Percentiles rank a stretch among this genome's conserved stretches.
These are phyloP conservation scores for Nothophoma quercina DNA, from an alignment of 2,329 filamentous ascomycete genomes.

Conservation along the genomic window DNA sequence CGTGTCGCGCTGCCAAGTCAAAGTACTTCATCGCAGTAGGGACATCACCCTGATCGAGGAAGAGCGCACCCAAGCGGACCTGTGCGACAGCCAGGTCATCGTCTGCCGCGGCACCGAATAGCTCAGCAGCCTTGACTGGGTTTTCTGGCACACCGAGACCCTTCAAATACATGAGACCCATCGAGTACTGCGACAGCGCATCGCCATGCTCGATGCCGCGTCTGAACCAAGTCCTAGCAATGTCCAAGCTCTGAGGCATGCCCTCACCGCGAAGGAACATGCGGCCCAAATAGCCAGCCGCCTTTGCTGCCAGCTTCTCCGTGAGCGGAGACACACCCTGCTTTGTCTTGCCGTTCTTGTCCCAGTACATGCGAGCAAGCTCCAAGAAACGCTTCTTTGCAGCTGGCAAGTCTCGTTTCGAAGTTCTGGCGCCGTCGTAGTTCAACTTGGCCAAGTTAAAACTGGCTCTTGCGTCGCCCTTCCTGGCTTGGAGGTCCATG, in stretches of 20 bases:
- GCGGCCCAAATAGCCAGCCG: slow-evolving; percentile 84
- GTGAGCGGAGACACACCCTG: slow-evolving; percentile 73
- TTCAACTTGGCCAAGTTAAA: slow-evolving; percentile 86
- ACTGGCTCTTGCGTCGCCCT: slow-evolving; percentile 86
- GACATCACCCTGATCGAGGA: slow-evolving; percentile 89
- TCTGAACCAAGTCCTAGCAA: slow-evolving; percentile 83
- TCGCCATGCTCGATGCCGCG: slow-evolving; percentile 79
- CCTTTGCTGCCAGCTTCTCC: slow-evolving; percentile 81
- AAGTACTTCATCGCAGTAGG: slow-evolving; percentile 83
- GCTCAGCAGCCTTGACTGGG: slow-evolving; percentile 73
- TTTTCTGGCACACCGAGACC: slow-evolving; percentile 78
- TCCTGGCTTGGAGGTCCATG: slow-evolving; percentile 85
- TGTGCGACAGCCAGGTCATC: slow-evolving; percentile 82
- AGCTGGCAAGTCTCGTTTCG: slow-evolving; percentile 74
- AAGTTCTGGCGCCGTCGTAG: slow-evolving; percentile 82
- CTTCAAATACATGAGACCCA: slow-evolving; percentile 83
- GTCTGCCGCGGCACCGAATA: slow-evolving; percentile 80
- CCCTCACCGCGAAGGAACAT: slow-evolving; percentile 93
- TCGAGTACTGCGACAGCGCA: slow-evolving; percentile 81
- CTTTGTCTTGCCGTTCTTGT: slow-evolving; percentile 74
- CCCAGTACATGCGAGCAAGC: slow-evolving; percentile 84
- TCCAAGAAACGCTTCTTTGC: slow-evolving; percentile 83
- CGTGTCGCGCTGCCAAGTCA: slow-evolving; percentile 81
- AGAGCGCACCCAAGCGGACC: slow-evolving; percentile 81
- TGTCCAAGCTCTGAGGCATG: slow-evolving; percentile 77